Conservation (phyloP, 139 green algal genomes). For the Micractinium sp. region DNA sequence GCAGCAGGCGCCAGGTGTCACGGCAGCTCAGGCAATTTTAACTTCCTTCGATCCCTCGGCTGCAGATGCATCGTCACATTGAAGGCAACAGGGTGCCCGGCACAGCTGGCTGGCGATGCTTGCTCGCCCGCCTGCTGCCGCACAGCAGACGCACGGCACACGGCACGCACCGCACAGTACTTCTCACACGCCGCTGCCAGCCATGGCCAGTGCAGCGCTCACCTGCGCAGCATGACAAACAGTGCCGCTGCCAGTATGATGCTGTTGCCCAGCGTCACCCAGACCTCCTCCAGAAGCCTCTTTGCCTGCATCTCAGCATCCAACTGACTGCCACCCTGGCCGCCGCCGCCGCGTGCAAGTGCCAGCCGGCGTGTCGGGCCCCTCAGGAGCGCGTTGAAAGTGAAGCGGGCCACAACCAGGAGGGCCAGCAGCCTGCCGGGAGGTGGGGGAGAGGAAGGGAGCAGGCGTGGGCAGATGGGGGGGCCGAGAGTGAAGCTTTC, state of each 20-base stretch:
- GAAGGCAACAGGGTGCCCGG: too few species aligned
- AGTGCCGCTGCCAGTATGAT: constrained; percentile 18
- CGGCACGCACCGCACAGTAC: neutral
- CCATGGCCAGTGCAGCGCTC: neutral
- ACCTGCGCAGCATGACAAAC: constrained; percentile 31
- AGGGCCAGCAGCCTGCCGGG: neutral
- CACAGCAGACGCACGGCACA: too few species aligned
- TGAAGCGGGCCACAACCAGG: neutral
- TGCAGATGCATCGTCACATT: too few species aligned
- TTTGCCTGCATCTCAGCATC: neutral
- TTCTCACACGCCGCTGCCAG: neutral
- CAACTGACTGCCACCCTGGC: neutral
- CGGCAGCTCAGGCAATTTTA: neutral
- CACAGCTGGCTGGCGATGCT: neutral
- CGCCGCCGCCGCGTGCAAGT: neutral
- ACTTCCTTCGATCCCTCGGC: neutral
- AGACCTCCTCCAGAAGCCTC: constrained; percentile 43
- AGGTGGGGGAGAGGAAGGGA: neutral
- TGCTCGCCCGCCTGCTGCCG: too few species aligned
- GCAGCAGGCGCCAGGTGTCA: neutral
- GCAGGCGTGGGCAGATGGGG: neutral
- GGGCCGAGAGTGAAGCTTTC: neutral
- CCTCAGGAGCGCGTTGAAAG: constrained; percentile 12
- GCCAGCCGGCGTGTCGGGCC: constrained; percentile 1
- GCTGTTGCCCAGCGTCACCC: constrained; percentile 34